Conservation (phyloP, 1,284 basidiomycete genomes). For the Puccinia novopanici region DNA sequence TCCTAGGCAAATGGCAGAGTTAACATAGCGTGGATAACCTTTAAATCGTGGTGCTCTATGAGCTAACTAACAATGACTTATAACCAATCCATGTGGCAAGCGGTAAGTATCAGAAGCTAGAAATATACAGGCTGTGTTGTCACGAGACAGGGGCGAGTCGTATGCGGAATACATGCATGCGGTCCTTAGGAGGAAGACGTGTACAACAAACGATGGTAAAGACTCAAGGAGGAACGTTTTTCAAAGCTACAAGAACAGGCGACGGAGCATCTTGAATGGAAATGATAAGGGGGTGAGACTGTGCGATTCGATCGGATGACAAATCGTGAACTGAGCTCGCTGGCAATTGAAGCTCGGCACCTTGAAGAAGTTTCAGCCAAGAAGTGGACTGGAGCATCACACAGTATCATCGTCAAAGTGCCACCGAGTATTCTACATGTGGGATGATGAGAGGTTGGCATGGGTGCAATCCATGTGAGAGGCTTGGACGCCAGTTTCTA, state of each 20-base stretch:
- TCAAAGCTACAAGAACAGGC: not conserved
- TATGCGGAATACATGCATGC: not conserved
- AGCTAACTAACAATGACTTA: no score
- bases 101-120: no score
- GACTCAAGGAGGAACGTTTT: not conserved
- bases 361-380: not conserved
- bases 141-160: not conserved
- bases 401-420: slow-evolving; percentile 48
- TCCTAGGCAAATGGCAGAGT: no score
- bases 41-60: no score
- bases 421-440: slow-evolving; percentile 42
- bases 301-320: not conserved
- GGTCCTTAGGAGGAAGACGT: not conserved
- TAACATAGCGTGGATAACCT: no score
- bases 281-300: not conserved
- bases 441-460: not conserved
- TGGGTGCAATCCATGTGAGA: not conserved
- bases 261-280: not conserved
- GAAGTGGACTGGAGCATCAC: not conserved
- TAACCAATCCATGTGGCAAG: no score
- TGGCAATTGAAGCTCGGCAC: not conserved
- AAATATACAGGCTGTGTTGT: not conserved
- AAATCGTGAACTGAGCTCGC: not conserved
- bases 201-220: not conserved
- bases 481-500: no score